Conservation (phyloP, 768 basidiomycete genomes). For the Cystofilobasidium ferigula region DNA sequence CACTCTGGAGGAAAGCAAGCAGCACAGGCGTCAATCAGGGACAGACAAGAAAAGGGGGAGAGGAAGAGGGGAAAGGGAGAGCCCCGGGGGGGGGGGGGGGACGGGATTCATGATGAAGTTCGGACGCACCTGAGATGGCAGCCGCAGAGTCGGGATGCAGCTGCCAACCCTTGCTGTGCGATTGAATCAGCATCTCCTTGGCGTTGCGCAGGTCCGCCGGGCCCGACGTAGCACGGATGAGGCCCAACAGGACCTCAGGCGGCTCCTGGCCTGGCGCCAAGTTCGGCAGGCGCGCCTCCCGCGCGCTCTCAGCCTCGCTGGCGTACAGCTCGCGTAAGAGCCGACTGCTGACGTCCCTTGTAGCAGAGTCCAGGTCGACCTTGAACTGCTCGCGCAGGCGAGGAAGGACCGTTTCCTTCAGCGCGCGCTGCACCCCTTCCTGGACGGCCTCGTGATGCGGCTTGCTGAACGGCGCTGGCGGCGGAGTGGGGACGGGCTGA, state of each 20-base stretch:
- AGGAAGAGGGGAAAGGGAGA: neutral
- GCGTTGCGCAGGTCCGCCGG: neutral
- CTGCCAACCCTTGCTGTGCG: neutral
- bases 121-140: neutral
- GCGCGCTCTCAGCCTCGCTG: neutral
- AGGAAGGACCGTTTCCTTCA: neutral
- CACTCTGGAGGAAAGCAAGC: neutral
- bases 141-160: neutral
- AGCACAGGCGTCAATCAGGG: neutral
- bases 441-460: too few species aligned
- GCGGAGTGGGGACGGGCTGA: too few species aligned
- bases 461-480: too few species aligned
- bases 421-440: too few species aligned
- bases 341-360: neutral
- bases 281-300: neutral
- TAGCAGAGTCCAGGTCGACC: neutral
- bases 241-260: neutral
- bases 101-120: too few species aligned
- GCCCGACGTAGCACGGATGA: neutral
- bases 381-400: constrained; percentile 1
- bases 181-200: neutral
- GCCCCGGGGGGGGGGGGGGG: too few species aligned
- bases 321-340: neutral
- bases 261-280: neutral
- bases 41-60: neutral